Percentiles rank a stretch among this genome's conserved stretches.
Conservation (phyloP, 768 basidiomycete genomes). For the Pleurotus ostreatus region DNA sequence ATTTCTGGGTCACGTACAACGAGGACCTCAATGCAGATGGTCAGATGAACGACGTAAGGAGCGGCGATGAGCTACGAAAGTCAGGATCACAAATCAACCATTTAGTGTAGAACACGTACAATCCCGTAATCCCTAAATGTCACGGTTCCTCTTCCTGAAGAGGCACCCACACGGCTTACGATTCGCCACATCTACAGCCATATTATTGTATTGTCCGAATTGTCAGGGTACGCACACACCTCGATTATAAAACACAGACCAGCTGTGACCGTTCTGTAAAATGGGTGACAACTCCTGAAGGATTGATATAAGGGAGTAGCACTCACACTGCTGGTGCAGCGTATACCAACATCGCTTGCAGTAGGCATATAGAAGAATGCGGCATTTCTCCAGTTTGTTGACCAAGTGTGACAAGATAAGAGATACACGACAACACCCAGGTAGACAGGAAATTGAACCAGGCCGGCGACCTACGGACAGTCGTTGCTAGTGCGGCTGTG, state of each 20-base stretch:
- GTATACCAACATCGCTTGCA: background rate
- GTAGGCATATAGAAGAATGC: background rate
- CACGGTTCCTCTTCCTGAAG: too few relatives aligned
- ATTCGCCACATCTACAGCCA: background rate
- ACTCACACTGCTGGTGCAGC: conserved; percentile 1
- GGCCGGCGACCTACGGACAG: background rate
- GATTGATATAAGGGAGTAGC: too few relatives aligned
- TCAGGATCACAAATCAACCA: background rate
- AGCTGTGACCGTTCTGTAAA: background rate
- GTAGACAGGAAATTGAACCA: background rate
- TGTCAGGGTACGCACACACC: background rate
- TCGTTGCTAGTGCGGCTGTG: background rate
- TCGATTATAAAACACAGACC: background rate
- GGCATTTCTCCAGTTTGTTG: background rate
- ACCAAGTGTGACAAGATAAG: background rate
- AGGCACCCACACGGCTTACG: background rate
- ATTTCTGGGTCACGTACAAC: background rate
- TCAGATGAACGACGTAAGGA: background rate
- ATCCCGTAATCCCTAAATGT: too few relatives aligned
- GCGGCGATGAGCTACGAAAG: background rate
- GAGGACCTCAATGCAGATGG: background rate
- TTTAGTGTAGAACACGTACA: too few relatives aligned
- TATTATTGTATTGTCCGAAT: too few relatives aligned
- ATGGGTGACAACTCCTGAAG: too few relatives aligned
- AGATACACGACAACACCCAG: background rate